phyloP scores from a whole-genome alignment of 352 stramenopile species.

The Plasmopara muralis region DNA sequence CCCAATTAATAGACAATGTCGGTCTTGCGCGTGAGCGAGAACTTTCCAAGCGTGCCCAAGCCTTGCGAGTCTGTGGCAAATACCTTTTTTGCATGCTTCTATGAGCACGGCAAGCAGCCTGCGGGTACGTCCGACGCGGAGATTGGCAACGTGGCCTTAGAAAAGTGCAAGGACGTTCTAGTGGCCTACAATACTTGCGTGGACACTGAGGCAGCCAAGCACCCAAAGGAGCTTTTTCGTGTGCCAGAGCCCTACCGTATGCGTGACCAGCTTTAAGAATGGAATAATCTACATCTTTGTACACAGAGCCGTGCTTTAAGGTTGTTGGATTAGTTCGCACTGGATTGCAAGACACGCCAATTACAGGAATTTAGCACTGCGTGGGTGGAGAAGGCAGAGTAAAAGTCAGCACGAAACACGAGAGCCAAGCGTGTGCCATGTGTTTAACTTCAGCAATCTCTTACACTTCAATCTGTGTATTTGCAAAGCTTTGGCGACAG shows the following conservation, averaged over 20 bases:
- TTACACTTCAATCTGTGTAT: conserved; percentile 9
- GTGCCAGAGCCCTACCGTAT: conserved; percentile 75
- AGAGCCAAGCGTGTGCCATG: too few relatives aligned
- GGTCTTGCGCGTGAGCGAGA: conserved; percentile 51
- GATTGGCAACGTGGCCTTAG: conserved; percentile 59
- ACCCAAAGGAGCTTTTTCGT: conserved; percentile 72
- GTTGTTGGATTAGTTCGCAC: too few relatives aligned
- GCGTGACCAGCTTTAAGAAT: conserved; percentile 28
- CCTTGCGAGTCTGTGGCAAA: conserved; percentile 61
- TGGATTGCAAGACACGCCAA: too few relatives aligned
- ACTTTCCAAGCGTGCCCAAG: conserved; percentile 73
- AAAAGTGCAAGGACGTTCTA: conserved; percentile 43
- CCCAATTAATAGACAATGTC: conserved; percentile 10
- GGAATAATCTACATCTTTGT: too few relatives aligned
- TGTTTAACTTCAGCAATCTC: conserved; percentile 6
- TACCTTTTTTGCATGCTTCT: conserved; percentile 78
- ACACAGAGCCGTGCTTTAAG: too few relatives aligned
- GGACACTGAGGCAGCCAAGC: conserved; percentile 41
- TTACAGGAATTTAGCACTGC: too few relatives aligned
- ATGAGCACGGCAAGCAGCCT: conserved; percentile 72
- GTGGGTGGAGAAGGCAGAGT: too few relatives aligned
- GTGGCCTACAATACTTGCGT: conserved; percentile 74
- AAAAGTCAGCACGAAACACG: too few relatives aligned
- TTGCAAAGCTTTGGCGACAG: background rate
- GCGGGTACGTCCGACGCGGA: conserved; percentile 46